Evolutionary conservation across 169 alveolate species (phyloP).

Genomic region (Amoebophrya sp.): DNA sequence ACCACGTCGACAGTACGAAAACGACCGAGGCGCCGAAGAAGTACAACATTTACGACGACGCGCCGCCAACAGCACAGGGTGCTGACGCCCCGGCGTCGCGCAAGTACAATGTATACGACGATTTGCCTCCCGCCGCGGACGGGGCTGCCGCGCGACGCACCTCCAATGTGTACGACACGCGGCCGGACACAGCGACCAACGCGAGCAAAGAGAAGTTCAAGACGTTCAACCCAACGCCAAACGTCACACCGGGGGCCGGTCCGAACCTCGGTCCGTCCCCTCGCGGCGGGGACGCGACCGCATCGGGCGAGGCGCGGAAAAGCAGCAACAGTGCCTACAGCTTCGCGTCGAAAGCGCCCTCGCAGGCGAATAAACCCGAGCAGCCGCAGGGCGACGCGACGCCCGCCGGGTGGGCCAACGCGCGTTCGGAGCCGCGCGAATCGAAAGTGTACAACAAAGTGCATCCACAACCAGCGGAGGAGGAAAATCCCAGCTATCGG

Average conservation of each 20-base stretch:
- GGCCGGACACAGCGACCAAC: too few species aligned
- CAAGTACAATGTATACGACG: too few species aligned
- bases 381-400: neutral
- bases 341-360: too few species aligned
- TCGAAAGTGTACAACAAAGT: conserved; percentile 11
- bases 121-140: too few species aligned
- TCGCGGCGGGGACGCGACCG: neutral
- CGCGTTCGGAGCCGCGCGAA: neutral
- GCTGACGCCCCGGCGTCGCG: neutral
- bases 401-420: neutral
- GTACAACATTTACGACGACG: neutral
- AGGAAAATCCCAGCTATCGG: neutral
- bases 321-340: neutral
- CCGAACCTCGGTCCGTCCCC: too few species aligned
- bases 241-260: neutral
- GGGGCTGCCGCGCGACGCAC: too few species aligned
- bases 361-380: too few species aligned
- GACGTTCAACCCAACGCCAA: neutral
- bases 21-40: too few species aligned
- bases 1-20: too few species aligned
- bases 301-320: neutral
- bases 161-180: too few species aligned
- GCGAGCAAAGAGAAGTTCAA: neutral
- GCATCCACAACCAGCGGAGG: neutral
- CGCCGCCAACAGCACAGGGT: neutral